Evolutionary conservation across 192 early-diverging fungal species (phyloP), one percentile per base, ranked within the genome.

Genomic region (Coemansia sp.): DNA sequence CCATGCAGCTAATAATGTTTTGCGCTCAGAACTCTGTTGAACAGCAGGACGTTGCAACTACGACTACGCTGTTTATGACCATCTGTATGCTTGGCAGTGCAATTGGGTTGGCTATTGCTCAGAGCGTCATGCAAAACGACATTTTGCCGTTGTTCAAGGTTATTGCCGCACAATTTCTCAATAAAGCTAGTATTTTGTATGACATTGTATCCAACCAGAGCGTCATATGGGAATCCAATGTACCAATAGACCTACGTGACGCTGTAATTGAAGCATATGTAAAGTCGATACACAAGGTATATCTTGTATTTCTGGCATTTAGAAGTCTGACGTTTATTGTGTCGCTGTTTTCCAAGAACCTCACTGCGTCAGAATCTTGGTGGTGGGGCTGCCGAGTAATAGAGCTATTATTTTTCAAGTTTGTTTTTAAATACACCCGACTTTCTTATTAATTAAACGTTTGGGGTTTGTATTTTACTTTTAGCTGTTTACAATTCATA

Each of bases 1-100:
- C 83, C 25, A 72, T 93, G 59, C 92, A 92, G 73, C 84, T 84
- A 0, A 68, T 84, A 28, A 64, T 90, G 40, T 72, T 92, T 21
- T 86, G 79, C 31, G 70, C 85, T 21, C 92, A 93, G 67, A 81
- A 85, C 0, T 66, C 83, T 24, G 89, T 89, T 34, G 60, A 60
- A 18, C 54, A 69, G 2, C 61, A 64, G 18, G 78, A 89, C 28
- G 85, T 92, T 51, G 90, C 89, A 18, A 58, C 86, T 21, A 87
- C 81, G 42, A 91, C 90, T 7, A 76, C 88, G 10, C 65, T 87
- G 46, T 75, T 81, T 8, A 77, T 83, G 10, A 89, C 89, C 42
- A 82, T 82, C 49, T 84, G 86, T 38, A 76, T 82, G 48, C 68
- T 87, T n/a, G 88, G 86, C 17, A 77, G 83, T 21, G 74, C 63